Conservation (phyloP, 805 yeast species). For the Lipomyces starkeyi region DNA sequence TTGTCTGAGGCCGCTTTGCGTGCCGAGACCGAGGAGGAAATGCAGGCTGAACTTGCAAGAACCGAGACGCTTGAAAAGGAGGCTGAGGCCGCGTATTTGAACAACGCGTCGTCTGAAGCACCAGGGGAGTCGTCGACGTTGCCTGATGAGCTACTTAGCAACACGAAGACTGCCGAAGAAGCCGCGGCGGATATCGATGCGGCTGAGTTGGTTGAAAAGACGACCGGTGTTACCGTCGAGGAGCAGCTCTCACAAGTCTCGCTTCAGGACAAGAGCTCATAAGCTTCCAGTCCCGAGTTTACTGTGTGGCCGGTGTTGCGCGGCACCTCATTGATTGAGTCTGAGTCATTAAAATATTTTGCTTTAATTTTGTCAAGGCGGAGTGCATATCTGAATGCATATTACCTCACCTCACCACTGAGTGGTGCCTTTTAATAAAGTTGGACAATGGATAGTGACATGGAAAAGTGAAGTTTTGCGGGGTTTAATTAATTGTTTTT, state of each 20-base stretch:
- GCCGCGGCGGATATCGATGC: constrained; percentile 28
- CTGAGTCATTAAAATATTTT: not conserved
- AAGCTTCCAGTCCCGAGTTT: not conserved
- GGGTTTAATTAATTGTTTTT: not conserved
- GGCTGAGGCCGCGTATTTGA: constrained; percentile 15
- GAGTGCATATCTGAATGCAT: not conserved
- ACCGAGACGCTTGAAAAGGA: constrained; percentile 17
- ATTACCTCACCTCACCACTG: not conserved
- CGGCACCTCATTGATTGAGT: too few relatives aligned
- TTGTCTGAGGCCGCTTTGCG: constrained; percentile 83
- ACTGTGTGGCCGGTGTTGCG: too few relatives aligned
- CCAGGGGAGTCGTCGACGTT: constrained; percentile 16
- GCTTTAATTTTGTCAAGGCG: too few relatives aligned
- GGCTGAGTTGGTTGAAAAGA: constrained; percentile 30
- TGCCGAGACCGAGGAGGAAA: constrained; percentile 44
- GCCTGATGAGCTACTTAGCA: constrained; percentile 28
- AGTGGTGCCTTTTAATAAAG: not conserved
- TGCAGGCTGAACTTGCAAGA: constrained; percentile 22
- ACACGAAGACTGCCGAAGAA: constrained; percentile 22
- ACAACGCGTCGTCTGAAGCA: constrained; percentile 1
- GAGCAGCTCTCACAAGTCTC: constrained; percentile 30
- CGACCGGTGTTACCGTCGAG: constrained; percentile 24
- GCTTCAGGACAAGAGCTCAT: constrained; percentile 25
- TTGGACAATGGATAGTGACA: not conserved
- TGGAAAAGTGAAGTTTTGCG: not conserved